These are phyloP conservation scores for Ogataea ganodermae DNA, from an alignment of 805 yeast genomes.

Conservation along the genomic window DNA sequence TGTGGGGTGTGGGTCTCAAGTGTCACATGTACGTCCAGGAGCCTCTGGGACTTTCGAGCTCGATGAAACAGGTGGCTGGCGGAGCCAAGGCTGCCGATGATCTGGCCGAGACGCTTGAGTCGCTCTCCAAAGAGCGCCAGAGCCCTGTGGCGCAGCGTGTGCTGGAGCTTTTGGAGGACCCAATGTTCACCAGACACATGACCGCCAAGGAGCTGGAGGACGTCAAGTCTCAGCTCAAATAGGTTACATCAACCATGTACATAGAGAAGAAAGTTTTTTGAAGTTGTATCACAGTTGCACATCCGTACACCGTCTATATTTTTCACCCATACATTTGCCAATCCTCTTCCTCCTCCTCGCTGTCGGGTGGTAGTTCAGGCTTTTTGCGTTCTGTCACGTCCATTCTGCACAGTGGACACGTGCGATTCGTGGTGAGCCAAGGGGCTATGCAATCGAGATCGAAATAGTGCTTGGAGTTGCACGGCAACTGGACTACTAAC, in stretches of 20 bases:
- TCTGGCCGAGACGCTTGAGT: slow-evolving; percentile 25
- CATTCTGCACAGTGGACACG: slow-evolving; percentile 86
- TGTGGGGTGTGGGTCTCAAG: slow-evolving; percentile 81
- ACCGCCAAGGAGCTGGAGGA: slow-evolving; percentile 27
- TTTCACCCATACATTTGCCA: slow-evolving; percentile 78
- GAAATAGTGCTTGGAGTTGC: slow-evolving; percentile 68
- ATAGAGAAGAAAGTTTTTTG: too few relatives aligned
- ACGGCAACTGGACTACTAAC: slow-evolving; percentile 72
- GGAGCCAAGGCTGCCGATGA: slow-evolving; percentile 24
- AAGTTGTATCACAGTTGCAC: too few relatives aligned
- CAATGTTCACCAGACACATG: slow-evolving; percentile 63
- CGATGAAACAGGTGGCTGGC: slow-evolving; percentile 38
- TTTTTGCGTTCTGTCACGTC: slow-evolving; percentile 54
- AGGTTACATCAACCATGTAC: slow-evolving; percentile 12
- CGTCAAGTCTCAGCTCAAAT: slow-evolving; percentile 16
- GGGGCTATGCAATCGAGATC: slow-evolving; percentile 91
- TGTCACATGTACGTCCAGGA: slow-evolving; percentile 65
- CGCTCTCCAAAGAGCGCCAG: slow-evolving; percentile 24
- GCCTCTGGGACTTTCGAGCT: slow-evolving; percentile 44
- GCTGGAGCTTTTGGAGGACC: slow-evolving; percentile 67
- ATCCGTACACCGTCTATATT: background rate
- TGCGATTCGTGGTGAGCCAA: slow-evolving; percentile 73
- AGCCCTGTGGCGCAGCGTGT: slow-evolving; percentile 65
- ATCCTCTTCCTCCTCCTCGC: slow-evolving; percentile 66
- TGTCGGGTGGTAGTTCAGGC: slow-evolving; percentile 39